A percentile compares a stretch with the other conserved stretches of the same genome.
phyloP scores from a whole-genome alignment of 2,329 filamentous ascomycete genomes.

The Ceratocystis cacaofunesta region DNA sequence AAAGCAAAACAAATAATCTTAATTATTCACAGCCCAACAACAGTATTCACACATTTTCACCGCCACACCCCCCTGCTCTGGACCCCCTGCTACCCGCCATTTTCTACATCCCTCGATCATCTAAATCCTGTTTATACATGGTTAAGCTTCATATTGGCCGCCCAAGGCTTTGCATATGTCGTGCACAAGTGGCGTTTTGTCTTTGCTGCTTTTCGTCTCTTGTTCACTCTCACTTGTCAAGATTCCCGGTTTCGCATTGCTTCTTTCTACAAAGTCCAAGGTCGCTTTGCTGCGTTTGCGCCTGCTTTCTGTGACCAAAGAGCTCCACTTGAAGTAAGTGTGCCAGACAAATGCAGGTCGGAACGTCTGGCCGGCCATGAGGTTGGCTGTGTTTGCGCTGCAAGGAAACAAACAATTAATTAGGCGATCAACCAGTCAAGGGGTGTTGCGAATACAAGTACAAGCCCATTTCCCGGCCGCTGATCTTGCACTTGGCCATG shows the following conservation, averaged over 20 bases:
- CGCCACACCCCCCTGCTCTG: background rate
- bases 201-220: conserved; percentile 1
- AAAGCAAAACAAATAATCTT: background rate
- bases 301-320: background rate
- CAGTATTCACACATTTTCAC: background rate
- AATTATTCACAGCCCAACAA: background rate
- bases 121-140: background rate
- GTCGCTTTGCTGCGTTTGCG: background rate
- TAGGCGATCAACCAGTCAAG: background rate
- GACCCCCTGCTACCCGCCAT: background rate
- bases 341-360: background rate
- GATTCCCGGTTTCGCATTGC: background rate
- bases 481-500: background rate
- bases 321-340: background rate
- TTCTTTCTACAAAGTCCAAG: background rate
- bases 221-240: background rate
- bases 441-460: background rate
- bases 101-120: background rate
- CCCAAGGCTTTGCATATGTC: background rate
- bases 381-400: background rate
- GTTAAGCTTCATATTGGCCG: background rate
- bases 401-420: background rate
- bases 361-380: background rate
- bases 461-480: background rate
- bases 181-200: background rate